Percentiles rank a stretch among this genome's conserved stretches.
These are phyloP conservation scores for Hanseniaspora hatyaiensis DNA, from an alignment of 805 yeast species.

Conservation along the genomic window DNA sequence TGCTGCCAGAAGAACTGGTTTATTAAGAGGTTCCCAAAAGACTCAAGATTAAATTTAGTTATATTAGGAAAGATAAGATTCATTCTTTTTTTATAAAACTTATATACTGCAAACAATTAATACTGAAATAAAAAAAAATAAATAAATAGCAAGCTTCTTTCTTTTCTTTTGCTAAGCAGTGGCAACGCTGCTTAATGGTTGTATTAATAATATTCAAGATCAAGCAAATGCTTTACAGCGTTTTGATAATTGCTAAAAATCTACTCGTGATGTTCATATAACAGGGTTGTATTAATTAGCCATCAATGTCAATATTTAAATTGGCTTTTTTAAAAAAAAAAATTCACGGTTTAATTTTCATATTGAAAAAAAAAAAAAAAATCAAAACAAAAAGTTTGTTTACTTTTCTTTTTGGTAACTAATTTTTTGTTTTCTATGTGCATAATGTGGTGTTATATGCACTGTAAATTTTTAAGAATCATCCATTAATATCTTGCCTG, in stretches of 20 bases:
- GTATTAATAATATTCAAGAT: too few relatives aligned
- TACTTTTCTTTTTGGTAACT: not conserved
- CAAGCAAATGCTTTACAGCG: too few relatives aligned
- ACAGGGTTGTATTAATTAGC: too few relatives aligned
- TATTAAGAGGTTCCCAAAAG: constrained; percentile 98
- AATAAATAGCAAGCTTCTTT: not conserved
- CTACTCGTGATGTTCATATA: too few relatives aligned
- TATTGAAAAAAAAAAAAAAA: not conserved
- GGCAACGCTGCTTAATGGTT: too few relatives aligned
- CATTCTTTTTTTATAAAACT: constrained; percentile 22
- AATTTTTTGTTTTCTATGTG: not conserved
- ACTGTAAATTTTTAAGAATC: too few relatives aligned
- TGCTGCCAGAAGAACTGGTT: constrained; percentile 99
- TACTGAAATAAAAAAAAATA: constrained; percentile 16
- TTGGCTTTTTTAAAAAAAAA: too few relatives aligned
- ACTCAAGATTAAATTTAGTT: constrained; percentile 50
- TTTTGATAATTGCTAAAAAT: too few relatives aligned
- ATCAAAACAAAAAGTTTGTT: not conserved
- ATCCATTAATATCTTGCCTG: too few relatives aligned
- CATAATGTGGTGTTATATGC: too few relatives aligned
- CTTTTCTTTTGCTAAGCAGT: not conserved
- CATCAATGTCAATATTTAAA: too few relatives aligned
- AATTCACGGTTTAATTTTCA: too few relatives aligned
- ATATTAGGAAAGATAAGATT: constrained; percentile 22
- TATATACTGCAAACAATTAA: constrained; percentile 17